Conservation (phyloP, 2,329 filamentous ascomycete species). For the Neocatenulostroma microsporum region DNA sequence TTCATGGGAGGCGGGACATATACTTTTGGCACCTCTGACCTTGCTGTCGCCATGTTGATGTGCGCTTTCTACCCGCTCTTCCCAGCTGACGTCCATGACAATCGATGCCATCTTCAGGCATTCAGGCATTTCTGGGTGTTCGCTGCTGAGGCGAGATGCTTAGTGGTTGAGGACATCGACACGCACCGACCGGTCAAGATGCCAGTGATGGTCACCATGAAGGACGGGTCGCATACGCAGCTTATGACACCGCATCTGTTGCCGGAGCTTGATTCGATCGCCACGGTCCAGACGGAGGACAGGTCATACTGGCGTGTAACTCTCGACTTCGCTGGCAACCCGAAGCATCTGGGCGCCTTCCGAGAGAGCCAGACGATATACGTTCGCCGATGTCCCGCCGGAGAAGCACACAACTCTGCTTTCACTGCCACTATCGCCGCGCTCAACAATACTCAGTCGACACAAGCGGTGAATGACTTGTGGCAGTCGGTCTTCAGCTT, state of each 20-base stretch:
- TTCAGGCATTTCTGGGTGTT: constrained; percentile 97
- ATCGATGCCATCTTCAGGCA: constrained; percentile 87
- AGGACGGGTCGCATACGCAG: constrained; percentile 19
- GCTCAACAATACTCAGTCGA: constrained; percentile 49
- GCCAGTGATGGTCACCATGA: constrained; percentile 23
- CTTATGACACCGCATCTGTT: constrained; percentile 51
- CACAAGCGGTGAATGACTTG: constrained; percentile 31
- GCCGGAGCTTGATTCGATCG: constrained; percentile 57
- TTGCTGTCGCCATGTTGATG: constrained; percentile 77
- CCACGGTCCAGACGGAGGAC: constrained; percentile 53
- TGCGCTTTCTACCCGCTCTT: constrained; percentile 93
- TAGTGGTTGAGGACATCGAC: constrained; percentile 79
- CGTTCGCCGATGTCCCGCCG: constrained; percentile 56
- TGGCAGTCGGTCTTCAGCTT: constrained; percentile 71
- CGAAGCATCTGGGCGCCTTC: constrained; percentile 58
- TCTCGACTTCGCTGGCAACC: constrained; percentile 61
- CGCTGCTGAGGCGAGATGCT: constrained; percentile 79
- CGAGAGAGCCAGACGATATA: constrained; percentile 62
- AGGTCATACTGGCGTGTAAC: constrained; percentile 73
- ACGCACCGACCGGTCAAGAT: constrained; percentile 67
- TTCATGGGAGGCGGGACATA: constrained; percentile 90
- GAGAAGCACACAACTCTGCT: constrained; percentile 43
- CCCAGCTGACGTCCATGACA: constrained; percentile 82
- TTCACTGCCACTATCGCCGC: constrained; percentile 70
- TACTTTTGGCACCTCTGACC: constrained; percentile 80